These are phyloP conservation scores for Solanum appendiculatum DNA, from an alignment of 257 asterid species.

Conservation along the genomic window DNA sequence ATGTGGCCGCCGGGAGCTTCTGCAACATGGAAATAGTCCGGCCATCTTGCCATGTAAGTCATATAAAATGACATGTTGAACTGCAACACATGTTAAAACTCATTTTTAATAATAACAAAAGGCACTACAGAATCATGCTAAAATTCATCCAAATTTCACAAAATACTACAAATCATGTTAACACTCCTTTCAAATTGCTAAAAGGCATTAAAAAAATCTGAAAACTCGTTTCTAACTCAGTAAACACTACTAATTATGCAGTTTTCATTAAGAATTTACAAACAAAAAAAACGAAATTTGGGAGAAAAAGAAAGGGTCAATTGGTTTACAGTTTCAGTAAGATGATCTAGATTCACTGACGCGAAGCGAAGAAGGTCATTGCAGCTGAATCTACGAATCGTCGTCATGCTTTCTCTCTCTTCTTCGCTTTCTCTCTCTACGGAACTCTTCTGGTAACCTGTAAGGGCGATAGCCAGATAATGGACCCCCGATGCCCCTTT, in stretches of 20 bases:
- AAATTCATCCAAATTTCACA: background rate
- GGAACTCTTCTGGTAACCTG: background rate
- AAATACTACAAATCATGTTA: background rate
- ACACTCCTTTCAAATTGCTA: background rate
- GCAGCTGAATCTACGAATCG: conserved; percentile 90
- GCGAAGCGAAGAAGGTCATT: conserved; percentile 87
- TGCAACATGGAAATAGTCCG: conserved; percentile 90
- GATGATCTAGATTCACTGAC: conserved; percentile 84
- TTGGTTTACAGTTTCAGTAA: conserved; percentile 62
- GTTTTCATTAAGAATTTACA: background rate
- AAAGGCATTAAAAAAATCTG: background rate
- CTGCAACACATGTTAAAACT: conserved; percentile 6
- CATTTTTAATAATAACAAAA: background rate
- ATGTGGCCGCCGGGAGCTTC: conserved; percentile 74
- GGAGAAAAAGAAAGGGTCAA: background rate
- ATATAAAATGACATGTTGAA: conserved; percentile 70
- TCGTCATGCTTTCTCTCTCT: conserved; percentile 47
- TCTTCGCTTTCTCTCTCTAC: background rate
- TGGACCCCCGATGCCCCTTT: background rate
- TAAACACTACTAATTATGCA: background rate
- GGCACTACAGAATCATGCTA: background rate
- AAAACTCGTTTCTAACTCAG: background rate
- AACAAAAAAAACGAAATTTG: background rate
- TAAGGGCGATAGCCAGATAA: background rate
- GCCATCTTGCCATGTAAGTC: conserved; percentile 98